Conservation (phyloP, 177 flowering plant species). For the Vitis hybrid region DNA sequence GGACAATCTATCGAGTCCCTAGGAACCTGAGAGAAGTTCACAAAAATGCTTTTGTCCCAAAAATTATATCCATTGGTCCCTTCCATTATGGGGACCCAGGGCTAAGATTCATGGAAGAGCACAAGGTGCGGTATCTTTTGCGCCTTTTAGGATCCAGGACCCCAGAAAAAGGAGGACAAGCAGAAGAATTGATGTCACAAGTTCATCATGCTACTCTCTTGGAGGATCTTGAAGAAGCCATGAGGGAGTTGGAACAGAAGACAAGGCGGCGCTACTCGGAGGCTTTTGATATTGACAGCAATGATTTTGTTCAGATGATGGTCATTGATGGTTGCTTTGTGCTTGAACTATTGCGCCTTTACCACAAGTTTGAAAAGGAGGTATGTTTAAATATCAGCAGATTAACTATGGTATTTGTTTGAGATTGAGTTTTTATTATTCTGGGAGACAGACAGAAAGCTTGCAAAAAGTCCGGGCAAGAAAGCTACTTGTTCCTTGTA, state of each 20-base stretch:
- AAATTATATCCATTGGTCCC: conserved; percentile 31
- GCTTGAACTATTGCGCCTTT: conserved; percentile 24
- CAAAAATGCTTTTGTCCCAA: conserved; percentile 23
- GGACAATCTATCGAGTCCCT: conserved; percentile 5
- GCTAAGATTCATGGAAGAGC: conserved; percentile 34
- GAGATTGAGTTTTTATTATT: background rate
- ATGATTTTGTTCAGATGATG: conserved; percentile 40
- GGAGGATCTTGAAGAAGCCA: conserved; percentile 12
- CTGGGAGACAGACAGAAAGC: too few relatives aligned
- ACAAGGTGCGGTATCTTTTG: conserved; percentile 26
- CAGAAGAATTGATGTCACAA: too few relatives aligned
- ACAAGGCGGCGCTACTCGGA: conserved; percentile 27
- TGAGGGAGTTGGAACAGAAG: conserved; percentile 16
- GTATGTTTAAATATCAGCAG: conserved; percentile 1
- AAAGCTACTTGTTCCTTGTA: too few relatives aligned
- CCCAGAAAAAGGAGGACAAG: background rate
- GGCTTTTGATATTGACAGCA: conserved; percentile 7
- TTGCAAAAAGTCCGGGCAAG: too few relatives aligned
- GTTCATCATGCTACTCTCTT: background rate
- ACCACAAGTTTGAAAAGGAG: conserved; percentile 10
- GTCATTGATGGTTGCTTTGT: conserved; percentile 35
- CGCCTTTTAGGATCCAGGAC: conserved; percentile 4
- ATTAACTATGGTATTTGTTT: background rate
- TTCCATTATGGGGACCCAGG: conserved; percentile 17
- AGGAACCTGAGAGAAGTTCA: background rate